These are phyloP conservation scores for Dendrostoma leiphaemia DNA, from an alignment of 2,329 filamentous ascomycete species.

Conservation along the genomic window DNA sequence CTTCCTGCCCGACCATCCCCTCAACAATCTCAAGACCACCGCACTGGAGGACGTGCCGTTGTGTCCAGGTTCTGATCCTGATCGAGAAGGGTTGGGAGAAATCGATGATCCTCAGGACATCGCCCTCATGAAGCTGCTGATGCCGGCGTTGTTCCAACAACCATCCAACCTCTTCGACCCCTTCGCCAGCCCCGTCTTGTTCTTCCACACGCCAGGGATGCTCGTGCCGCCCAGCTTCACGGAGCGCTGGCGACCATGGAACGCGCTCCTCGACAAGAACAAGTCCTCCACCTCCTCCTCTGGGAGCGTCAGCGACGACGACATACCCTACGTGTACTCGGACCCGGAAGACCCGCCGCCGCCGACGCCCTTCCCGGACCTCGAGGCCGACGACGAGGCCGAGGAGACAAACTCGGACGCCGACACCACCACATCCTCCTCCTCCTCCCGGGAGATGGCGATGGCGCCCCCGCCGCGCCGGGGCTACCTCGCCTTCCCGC, in stretches of 20 bases:
- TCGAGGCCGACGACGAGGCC: neutral
- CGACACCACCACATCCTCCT: neutral
- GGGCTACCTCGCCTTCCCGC: slow-evolving; percentile 47
- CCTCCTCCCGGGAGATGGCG: neutral
- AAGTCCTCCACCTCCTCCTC: neutral
- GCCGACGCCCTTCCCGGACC: slow-evolving; percentile 4
- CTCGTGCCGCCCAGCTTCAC: slow-evolving; percentile 43
- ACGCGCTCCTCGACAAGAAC: neutral
- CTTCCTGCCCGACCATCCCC: slow-evolving; percentile 52
- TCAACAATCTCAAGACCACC: slow-evolving; percentile 34
- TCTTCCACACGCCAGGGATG: slow-evolving; percentile 55
- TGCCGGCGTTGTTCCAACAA: slow-evolving; percentile 43
- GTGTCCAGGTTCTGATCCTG: no score
- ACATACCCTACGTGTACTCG: slow-evolving; percentile 15
- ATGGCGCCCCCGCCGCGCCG: slow-evolving; percentile 34
- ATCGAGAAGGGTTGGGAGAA: slow-evolving; percentile 18
- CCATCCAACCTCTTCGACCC: slow-evolving; percentile 55
- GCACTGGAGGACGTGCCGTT: no score
- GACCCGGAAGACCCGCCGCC: slow-evolving; percentile 11
- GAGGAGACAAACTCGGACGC: neutral
- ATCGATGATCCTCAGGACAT: slow-evolving; percentile 36
- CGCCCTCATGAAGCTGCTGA: slow-evolving; percentile 31
- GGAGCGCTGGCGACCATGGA: neutral
- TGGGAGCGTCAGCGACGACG: neutral
- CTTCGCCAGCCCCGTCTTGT: slow-evolving; percentile 57